phyloP scores from a whole-genome alignment of 2,329 filamentous ascomycete species.

The Cladosporium cucumerinum region DNA sequence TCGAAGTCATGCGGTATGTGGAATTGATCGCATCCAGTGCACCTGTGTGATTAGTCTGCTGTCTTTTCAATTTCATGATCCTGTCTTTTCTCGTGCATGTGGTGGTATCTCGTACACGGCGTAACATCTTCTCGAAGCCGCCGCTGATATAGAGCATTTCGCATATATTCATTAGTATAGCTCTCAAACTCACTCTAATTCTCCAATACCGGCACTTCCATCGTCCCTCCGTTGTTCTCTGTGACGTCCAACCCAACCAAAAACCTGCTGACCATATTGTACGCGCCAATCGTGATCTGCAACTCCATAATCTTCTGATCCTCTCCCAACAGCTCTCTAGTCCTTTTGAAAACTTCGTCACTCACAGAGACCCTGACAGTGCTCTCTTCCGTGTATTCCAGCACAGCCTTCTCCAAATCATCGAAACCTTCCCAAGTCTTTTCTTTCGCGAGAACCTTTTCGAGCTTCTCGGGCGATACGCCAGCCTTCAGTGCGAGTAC shows the following conservation, averaged over 20 bases:
- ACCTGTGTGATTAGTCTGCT: background rate
- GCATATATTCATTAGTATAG: background rate
- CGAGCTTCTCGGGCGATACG: constrained; percentile 24
- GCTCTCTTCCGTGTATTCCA: constrained; percentile 35
- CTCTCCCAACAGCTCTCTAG: constrained; percentile 31
- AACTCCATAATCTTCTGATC: constrained; percentile 37
- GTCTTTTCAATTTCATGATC: background rate
- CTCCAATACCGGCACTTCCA: constrained; percentile 30
- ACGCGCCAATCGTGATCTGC: constrained; percentile 36
- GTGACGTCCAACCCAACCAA: constrained; percentile 39
- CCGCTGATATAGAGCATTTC: background rate
- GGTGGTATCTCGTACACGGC: background rate
- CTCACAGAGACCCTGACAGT: constrained; percentile 32
- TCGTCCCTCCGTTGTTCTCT: constrained; percentile 36
- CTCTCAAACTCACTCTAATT: background rate
- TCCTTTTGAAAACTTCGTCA: constrained; percentile 30
- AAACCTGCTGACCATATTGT: constrained; percentile 40
- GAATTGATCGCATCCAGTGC: background rate
- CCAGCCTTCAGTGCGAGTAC: constrained; percentile 34
- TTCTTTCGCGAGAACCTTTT: constrained; percentile 27
- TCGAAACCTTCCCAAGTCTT: constrained; percentile 24
- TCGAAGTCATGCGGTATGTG: background rate
- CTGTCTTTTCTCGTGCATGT: background rate
- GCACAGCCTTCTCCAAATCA: constrained; percentile 32
- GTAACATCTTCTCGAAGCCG: background rate